These are phyloP conservation scores for Mycena rosella DNA, from an alignment of 768 basidiomycete species.

Conservation along the genomic window DNA sequence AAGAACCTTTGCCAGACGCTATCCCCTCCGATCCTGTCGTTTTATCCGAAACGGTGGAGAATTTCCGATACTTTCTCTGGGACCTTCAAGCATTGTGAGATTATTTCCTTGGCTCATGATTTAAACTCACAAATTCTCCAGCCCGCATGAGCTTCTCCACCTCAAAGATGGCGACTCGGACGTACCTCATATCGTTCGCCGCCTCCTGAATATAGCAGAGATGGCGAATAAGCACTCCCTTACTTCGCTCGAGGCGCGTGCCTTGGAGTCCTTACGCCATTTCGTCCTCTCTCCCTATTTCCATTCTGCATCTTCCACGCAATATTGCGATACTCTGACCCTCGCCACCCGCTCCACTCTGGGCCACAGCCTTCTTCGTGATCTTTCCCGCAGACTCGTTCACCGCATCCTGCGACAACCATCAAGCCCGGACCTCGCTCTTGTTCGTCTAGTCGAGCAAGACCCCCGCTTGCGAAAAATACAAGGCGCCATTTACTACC, in stretches of 20 bases:
- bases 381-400: constrained; percentile 36
- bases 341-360: constrained; percentile 66
- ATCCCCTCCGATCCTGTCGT: constrained; percentile 31
- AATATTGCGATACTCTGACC: constrained; percentile 58
- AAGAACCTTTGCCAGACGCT: not conserved
- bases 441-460: constrained; percentile 52
- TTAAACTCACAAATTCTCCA: constrained; percentile 28
- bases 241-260: constrained; percentile 58
- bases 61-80: constrained; percentile 65
- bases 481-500: constrained; percentile 69
- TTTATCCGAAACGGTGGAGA: constrained; percentile 53
- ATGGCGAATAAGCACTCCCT: constrained; percentile 64
- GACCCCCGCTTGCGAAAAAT: constrained; percentile 49
- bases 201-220: constrained; percentile 60
- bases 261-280: constrained; percentile 45
- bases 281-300: constrained; percentile 22
- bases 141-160: constrained; percentile 53
- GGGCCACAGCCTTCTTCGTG: constrained; percentile 55
- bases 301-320: constrained; percentile 48
- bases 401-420: constrained; percentile 9
- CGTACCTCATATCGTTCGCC: not conserved
- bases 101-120: not conserved
- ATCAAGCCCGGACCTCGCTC: constrained; percentile 41
- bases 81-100: constrained; percentile 63
- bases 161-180: constrained; percentile 46